Evolutionary conservation across 148 eudicot species (phyloP).

Genomic region (Rhododendron vialii): DNA sequence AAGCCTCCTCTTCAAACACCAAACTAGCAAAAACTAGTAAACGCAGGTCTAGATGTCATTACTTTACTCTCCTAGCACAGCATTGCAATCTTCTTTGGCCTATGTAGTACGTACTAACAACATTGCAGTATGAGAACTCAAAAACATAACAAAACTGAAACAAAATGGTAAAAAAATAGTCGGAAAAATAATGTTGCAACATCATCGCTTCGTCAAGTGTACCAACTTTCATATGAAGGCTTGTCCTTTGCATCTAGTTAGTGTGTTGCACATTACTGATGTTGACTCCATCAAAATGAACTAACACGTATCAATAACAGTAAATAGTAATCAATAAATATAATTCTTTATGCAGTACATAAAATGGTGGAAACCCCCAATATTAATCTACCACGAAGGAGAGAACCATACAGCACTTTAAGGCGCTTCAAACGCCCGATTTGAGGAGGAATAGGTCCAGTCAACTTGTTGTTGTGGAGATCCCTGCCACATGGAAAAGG

Average conservation of each 20-base stretch:
- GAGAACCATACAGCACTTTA: conserved; percentile 40
- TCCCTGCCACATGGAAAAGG: conserved; percentile 50
- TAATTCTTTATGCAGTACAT: neutral
- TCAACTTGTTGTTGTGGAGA: conserved; percentile 92
- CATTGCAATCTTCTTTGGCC: neutral
- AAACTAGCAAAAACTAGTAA: neutral
- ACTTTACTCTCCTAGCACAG: neutral
- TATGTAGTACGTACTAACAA: neutral
- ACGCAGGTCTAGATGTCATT: neutral
- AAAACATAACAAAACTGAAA: neutral
- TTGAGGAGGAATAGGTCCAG: conserved; percentile 96
- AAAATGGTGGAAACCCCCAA: neutral
- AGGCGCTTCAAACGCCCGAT: conserved; percentile 75
- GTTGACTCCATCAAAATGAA: neutral
- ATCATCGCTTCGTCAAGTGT: neutral
- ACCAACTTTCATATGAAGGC: neutral
- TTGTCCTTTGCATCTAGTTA: neutral
- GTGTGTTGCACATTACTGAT: neutral
- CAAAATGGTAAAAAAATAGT: neutral
- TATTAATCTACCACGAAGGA: neutral
- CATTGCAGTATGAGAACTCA: neutral
- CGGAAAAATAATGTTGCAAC: neutral
- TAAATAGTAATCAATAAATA: neutral
- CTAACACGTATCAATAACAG: neutral
- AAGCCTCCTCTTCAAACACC: neutral